A percentile compares a stretch with the other conserved stretches of the same genome.
Conservation (phyloP, 768 basidiomycete species). For the Suillus ampliporus region DNA sequence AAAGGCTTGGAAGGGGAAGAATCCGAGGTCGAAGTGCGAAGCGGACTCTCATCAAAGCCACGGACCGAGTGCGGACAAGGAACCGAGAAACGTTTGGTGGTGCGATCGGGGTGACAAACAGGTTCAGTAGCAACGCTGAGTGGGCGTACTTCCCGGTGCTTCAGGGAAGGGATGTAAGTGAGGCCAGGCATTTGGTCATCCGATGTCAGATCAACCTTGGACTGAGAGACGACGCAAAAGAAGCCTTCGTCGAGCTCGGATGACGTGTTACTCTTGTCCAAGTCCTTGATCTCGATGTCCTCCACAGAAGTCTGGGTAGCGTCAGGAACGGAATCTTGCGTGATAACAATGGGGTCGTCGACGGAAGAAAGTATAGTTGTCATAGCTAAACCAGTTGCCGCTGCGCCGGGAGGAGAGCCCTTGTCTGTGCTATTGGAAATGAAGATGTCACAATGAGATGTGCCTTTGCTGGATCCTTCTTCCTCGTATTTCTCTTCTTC, state of each 20-base stretch:
- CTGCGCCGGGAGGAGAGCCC: background rate
- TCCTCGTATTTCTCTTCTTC: conserved; percentile 3
- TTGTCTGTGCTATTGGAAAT: background rate
- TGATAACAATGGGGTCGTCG: background rate
- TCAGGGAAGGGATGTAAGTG: conserved; percentile 2
- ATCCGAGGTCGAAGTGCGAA: conserved; percentile 25
- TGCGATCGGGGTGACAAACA: background rate
- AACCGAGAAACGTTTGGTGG: background rate
- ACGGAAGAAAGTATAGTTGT: background rate
- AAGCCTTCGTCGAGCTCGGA: background rate
- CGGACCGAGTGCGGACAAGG: background rate
- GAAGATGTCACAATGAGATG: background rate
- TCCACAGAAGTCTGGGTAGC: background rate
- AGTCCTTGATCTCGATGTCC: too few relatives aligned
- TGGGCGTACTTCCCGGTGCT: background rate
- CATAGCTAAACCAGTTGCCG: background rate
- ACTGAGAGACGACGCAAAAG: background rate
- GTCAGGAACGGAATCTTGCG: background rate
- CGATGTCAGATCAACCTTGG: background rate
- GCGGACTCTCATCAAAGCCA: conserved; percentile 13
- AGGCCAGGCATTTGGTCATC: conserved; percentile 1
- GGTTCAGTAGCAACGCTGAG: background rate
- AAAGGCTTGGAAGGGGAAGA: conserved; percentile 37
- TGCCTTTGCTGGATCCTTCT: background rate
- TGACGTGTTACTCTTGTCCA: background rate